Evolutionary conservation across 768 basidiomycete genomes (phyloP).

Genomic region (Suillus spraguei): DNA sequence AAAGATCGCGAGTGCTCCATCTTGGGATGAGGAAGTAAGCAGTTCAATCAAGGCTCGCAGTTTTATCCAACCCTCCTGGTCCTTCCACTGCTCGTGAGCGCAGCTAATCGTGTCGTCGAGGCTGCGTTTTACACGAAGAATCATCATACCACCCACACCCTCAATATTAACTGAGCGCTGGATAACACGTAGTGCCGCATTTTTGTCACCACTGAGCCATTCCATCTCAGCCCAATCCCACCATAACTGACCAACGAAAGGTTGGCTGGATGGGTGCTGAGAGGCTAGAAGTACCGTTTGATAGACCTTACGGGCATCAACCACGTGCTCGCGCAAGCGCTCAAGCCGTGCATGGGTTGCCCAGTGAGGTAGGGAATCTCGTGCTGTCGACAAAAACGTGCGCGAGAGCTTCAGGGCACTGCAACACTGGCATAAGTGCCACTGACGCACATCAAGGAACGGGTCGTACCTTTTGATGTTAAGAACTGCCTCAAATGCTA

Average conservation of each 20-base stretch:
- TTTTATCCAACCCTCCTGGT: conserved; percentile 66
- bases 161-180: conserved; percentile 56
- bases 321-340: conserved; percentile 58
- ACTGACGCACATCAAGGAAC: conserved; percentile 11
- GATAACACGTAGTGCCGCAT: conserved; percentile 54
- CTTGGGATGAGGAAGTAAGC: conserved; percentile 45
- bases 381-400: conserved; percentile 53
- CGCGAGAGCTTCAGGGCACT: conserved; percentile 77
- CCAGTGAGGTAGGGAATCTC: conserved; percentile 68
- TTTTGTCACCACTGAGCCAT: conserved; percentile 60
- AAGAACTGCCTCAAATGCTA: conserved; percentile 69
- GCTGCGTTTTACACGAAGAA: conserved; percentile 65
- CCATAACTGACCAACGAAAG: conserved; percentile 56
- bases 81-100: conserved; percentile 48
- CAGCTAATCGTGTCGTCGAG: conserved; percentile 53
- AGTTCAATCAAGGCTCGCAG: conserved; percentile 67
- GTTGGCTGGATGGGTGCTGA: conserved; percentile 35
- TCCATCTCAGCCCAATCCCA: conserved; percentile 88
- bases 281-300: conserved; percentile 61
- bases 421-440: conserved; percentile 8
- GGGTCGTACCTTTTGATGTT: conserved; percentile 56
- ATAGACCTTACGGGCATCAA: conserved; percentile 80
- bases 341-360: conserved; percentile 78
- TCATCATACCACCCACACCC: conserved; percentile 51
- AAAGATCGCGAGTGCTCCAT: conserved; percentile 42